Percentiles rank a stretch among this genome's conserved stretches.
phyloP scores from a whole-genome alignment of 2,329 filamentous ascomycete genomes.

The Calonectria henricotiae region DNA sequence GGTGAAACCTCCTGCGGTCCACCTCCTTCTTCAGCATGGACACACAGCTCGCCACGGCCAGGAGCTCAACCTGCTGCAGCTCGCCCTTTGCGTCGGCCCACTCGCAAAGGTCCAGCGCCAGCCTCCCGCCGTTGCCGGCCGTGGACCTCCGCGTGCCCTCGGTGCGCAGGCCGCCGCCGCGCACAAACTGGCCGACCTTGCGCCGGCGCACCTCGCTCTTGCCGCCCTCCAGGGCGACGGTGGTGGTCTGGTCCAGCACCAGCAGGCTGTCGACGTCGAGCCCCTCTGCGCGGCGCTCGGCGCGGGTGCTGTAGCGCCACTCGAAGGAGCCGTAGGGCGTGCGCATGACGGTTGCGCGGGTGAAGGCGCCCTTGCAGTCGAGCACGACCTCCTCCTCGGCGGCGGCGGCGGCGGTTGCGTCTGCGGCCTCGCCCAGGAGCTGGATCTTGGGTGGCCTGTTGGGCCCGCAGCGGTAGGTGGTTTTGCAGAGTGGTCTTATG shows the following conservation, averaged over 20 bases:
- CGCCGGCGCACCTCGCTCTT: constrained; percentile 54
- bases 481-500: constrained; percentile 63
- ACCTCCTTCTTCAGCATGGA: constrained; percentile 78
- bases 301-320: constrained; percentile 70
- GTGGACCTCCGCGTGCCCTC: constrained; percentile 58
- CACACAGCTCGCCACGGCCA: constrained; percentile 72
- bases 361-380: constrained; percentile 60
- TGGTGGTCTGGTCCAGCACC: constrained; percentile 67
- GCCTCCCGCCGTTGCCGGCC: constrained; percentile 68
- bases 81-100: constrained; percentile 58
- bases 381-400: constrained; percentile 51
- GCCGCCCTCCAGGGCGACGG: constrained; percentile 52
- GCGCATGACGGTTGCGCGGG: constrained; percentile 65
- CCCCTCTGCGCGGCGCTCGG: constrained; percentile 63
- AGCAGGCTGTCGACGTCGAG: constrained; percentile 61
- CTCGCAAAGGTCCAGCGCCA: constrained; percentile 62
- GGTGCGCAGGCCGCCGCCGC: constrained; percentile 60
- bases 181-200: constrained; percentile 63
- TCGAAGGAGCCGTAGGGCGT: constrained; percentile 68
- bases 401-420: constrained; percentile 25
- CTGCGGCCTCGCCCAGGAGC: constrained; percentile 39
- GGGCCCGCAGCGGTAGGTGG: constrained; percentile 73
- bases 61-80: constrained; percentile 62
- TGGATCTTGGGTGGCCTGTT: constrained; percentile 66
- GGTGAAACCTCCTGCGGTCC: constrained; percentile 70